Evolutionary conservation across 2,329 filamentous ascomycete genomes (phyloP), one percentile per base, ranked within the genome.

Genomic region (Xylariaceae sp.): DNA sequence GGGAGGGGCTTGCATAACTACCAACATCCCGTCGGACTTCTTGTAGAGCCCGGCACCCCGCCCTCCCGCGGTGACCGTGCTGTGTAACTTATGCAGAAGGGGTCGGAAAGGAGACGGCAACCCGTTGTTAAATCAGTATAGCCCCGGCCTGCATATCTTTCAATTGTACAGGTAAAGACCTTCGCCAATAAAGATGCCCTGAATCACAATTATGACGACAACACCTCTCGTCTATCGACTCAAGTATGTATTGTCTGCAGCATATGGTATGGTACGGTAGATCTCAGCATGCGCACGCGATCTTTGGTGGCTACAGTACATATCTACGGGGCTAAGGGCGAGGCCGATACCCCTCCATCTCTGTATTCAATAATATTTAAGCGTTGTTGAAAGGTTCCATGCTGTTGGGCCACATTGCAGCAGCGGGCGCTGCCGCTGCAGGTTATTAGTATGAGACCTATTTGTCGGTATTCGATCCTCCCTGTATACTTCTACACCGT

Each of bases 21-120:
- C 8, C 24, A 45, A 46, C 36, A 29, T 47, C 47, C 53, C 52
- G 60, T 61, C 61, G 61, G 61, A 48, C 48, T 61, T 48, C 39
- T 63, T 23, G 34, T 56, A 58, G 5, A 61, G 31, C 53, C 61
- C 61, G 61, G 45, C 58, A 56, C 51, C 55, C 61, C 58, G 61
- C 16, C 43, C 6, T 16, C 26, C 31, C 26, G n/a, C n/a, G n/a
- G n/a, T n/a, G n/a, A n/a, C n/a, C n/a, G 17, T 28, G 6, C 23
- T 17, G 34, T 19, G 33, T 47, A 54, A 39, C 33, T 40, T 33
- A 2, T 14, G 4, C 11, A 31, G 21, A 19, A 17, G 9, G 28
- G 26, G 14, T 6, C 33, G 12, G 7, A 24, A 19, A 28, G 11
- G 39, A 9, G n/a, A 41, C 19, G 21, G 11, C 9, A 3, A 12